Conservation (phyloP, 2,329 filamentous ascomycete genomes). For the Penicillium sp. region DNA sequence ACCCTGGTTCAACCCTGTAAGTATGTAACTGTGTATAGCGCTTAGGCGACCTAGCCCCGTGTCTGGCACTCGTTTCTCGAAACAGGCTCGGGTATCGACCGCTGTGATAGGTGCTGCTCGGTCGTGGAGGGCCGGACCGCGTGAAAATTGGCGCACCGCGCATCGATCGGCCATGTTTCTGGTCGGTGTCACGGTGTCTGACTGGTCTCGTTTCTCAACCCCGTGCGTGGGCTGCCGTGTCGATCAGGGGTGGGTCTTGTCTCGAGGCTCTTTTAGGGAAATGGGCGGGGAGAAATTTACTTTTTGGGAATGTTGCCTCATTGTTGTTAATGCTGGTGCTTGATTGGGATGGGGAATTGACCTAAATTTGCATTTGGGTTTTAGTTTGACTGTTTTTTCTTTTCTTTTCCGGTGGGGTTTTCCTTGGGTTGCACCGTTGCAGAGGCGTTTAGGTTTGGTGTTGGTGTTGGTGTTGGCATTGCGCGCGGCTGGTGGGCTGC, state of each 20-base stretch:
- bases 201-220: background rate
- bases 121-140: constrained; percentile 3
- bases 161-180: background rate
- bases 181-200: background rate
- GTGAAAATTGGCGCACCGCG: background rate
- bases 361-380: background rate
- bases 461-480: background rate
- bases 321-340: background rate
- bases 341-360: background rate
- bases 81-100: background rate
- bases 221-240: background rate
- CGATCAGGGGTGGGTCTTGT: constrained; percentile 2
- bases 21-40: background rate
- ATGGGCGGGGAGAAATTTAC: background rate
- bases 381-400: background rate
- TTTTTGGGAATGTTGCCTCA: background rate
- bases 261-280: background rate
- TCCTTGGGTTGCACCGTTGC: background rate
- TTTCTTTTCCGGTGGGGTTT: background rate
- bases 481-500: background rate
- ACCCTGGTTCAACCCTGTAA: constrained; percentile 1
- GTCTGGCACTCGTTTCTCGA: background rate
- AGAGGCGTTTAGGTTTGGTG: background rate
- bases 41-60: constrained; percentile 1
- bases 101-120: background rate